Percentiles rank a stretch among this genome's conserved stretches.
Conservation (phyloP, 768 basidiomycete species). For the Pisolithus albus region DNA sequence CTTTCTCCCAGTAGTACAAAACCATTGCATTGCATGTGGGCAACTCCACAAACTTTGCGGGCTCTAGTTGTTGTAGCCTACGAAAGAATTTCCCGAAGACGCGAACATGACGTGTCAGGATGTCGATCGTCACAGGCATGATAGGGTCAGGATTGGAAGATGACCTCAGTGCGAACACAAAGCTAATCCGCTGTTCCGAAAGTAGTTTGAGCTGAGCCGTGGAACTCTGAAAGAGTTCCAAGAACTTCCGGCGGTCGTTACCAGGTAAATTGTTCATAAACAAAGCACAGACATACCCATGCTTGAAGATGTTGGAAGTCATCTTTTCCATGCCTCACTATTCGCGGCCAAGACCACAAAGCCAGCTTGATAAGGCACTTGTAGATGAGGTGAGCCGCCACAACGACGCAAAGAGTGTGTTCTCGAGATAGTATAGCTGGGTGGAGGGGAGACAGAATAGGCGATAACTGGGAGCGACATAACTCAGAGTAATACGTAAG, state of each 20-base stretch:
- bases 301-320: conserved; percentile 38
- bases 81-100: conserved; percentile 78
- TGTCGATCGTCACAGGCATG: conserved; percentile 41
- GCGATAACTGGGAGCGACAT: conserved; percentile 32
- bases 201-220: conserved; percentile 49
- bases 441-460: conserved; percentile 27
- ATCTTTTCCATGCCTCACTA: conserved; percentile 37
- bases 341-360: conserved; percentile 61
- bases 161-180: conserved; percentile 40
- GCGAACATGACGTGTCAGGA: conserved; percentile 61
- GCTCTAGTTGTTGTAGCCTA: conserved; percentile 57
- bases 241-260: conserved; percentile 37
- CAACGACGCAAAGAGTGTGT: conserved; percentile 40
- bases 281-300: conserved; percentile 40
- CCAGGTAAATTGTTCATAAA: conserved; percentile 1
- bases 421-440: conserved; percentile 30
- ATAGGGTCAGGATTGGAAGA: conserved; percentile 30
- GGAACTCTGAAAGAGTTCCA: conserved; percentile 55
- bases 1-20: conserved; percentile 76
- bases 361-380: conserved; percentile 69
- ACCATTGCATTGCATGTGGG: conserved; percentile 62
- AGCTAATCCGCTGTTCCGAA: conserved; percentile 48
- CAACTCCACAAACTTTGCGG: conserved; percentile 52
- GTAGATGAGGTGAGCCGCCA: conserved; percentile 61
- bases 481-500: conserved; percentile 51